These are phyloP conservation scores for Chlamydomonas reinhardtii DNA, from an alignment of 163 green algal species.

Conservation along the genomic window DNA sequence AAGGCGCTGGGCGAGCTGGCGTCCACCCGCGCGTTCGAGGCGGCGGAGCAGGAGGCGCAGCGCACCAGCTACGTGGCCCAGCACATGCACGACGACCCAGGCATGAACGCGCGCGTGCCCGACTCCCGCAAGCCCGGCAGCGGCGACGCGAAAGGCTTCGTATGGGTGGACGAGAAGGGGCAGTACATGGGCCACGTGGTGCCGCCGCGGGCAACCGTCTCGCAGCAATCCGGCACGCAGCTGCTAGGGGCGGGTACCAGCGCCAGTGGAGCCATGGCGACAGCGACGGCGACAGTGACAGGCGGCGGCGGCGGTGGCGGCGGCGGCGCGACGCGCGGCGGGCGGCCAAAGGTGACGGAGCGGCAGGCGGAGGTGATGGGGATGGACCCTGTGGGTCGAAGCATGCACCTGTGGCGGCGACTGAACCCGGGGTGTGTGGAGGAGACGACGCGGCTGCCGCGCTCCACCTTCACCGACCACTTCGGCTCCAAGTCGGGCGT, in stretches of 20 bases:
- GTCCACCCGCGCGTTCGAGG: background rate
- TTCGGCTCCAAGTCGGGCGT: background rate
- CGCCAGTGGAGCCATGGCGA: background rate
- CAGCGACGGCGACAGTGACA: background rate
- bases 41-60: background rate
- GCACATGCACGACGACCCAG: background rate
- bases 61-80: background rate
- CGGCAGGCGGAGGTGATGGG: slow-evolving; percentile 2
- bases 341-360: slow-evolving; percentile 22
- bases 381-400: background rate
- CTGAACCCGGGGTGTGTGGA: slow-evolving; percentile 40
- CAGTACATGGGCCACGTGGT: background rate
- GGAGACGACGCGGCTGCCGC: background rate
- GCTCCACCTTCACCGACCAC: slow-evolving; percentile 42
- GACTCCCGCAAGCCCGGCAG: background rate
- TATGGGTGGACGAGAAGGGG: slow-evolving; percentile 36
- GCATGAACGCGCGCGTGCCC: background rate
- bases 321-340: too few relatives aligned
- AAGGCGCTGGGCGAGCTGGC: slow-evolving; percentile 21
- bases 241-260: background rate
- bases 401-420: slow-evolving; percentile 36
- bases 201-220: background rate
- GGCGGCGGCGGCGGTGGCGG: too few relatives aligned
- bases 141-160: background rate
- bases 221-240: background rate